Base-by-base conservation (phyloP, 495 filamentous ascomycete genomes). In the Penicillium malachiteum region DNA sequence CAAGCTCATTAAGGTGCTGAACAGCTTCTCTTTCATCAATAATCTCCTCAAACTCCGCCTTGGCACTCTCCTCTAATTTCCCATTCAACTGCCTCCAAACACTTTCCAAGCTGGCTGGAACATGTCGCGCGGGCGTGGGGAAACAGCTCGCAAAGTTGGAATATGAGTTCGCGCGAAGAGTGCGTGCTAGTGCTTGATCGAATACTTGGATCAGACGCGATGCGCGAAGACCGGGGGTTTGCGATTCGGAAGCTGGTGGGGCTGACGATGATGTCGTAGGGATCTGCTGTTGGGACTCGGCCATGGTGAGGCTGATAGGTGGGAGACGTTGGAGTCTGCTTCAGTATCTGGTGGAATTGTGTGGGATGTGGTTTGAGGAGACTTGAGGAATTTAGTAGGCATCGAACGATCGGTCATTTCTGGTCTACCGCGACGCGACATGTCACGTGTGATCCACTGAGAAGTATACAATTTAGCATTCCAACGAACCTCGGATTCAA, bases 141-240 rank as follows among this genome's bases (percentile, higher is more conserved):
- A 96, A 98, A 69, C 94, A 98, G 17, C 86, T 77, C 0, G 86
- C 80, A 65, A 98, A 96, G 65, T 91, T 92, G 44, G 79, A 77
- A 68, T 87, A 90, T 35, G 79, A 85, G 69, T 90, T 84, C 56
- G 88, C 87, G 53, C 79, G 81, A 5, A 95, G 79, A 1, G 91
- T 90, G 55, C 87, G 80, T 10, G 77, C 74, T 12, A 95, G 78
- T 1, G 89, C 85, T 37, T 84, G 77, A 39, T 78, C 74, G 71
- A 90, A 93, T 44, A 94, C 77, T 41, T 84, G 80, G 58, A 84
- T 79, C 37, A 97, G 78, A 37, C 84, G 82, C 13, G 80, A 70
- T 14, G 91, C 92, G 72, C 91, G 90, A 5, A 82, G 85, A 44
- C 92, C 91, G 0, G 89, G 89, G 1, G 85, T 78, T 58, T 77